Percentiles rank a stretch among this genome's conserved stretches.
phyloP scores from a whole-genome alignment of 2,329 filamentous ascomycete species.

The Hypoxylon sp. region DNA sequence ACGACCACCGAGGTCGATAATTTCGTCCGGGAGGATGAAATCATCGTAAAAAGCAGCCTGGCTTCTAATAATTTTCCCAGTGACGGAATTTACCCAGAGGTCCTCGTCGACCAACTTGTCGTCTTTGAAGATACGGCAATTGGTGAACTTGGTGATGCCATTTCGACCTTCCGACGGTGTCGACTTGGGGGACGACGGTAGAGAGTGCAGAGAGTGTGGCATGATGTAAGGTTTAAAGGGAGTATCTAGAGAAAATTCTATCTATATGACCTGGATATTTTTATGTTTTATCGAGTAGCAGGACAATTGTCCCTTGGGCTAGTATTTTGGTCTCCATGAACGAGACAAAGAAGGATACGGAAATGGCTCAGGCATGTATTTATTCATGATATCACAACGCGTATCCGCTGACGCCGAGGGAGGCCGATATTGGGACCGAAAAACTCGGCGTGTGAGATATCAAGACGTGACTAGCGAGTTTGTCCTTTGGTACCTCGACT shows the following conservation, averaged over 20 bases:
- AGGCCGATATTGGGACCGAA: constrained; percentile 33
- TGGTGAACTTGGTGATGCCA: constrained; percentile 86
- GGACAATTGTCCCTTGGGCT: constrained; percentile 48
- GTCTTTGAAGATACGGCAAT: constrained; percentile 81
- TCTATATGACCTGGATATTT: constrained; percentile 20
- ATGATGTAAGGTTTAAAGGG: constrained; percentile 37
- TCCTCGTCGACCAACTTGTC: constrained; percentile 78
- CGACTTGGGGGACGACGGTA: constrained; percentile 59
- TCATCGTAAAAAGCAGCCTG: constrained; percentile 77
- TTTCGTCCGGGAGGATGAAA: constrained; percentile 75
- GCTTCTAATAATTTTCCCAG: constrained; percentile 83
- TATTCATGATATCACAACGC: constrained; percentile 47
- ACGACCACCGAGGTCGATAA: constrained; percentile 83
- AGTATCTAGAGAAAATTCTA: constrained; percentile 5
- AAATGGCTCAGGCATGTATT: constrained; percentile 47
- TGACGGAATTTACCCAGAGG: constrained; percentile 87
- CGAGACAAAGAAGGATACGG: constrained; percentile 38
- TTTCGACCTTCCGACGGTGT: constrained; percentile 59
- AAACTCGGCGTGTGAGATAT: constrained; percentile 27
- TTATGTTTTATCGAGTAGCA: constrained; percentile 51
- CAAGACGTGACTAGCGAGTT: constrained; percentile 35
- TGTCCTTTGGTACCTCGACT: constrained; percentile 9
- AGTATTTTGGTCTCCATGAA: constrained; percentile 52
- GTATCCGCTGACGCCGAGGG: constrained; percentile 34
- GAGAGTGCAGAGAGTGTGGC: constrained; percentile 52